Evolutionary conservation across 2,329 filamentous ascomycete genomes (phyloP).

Genomic region (Phaeosphaeria sp.): DNA sequence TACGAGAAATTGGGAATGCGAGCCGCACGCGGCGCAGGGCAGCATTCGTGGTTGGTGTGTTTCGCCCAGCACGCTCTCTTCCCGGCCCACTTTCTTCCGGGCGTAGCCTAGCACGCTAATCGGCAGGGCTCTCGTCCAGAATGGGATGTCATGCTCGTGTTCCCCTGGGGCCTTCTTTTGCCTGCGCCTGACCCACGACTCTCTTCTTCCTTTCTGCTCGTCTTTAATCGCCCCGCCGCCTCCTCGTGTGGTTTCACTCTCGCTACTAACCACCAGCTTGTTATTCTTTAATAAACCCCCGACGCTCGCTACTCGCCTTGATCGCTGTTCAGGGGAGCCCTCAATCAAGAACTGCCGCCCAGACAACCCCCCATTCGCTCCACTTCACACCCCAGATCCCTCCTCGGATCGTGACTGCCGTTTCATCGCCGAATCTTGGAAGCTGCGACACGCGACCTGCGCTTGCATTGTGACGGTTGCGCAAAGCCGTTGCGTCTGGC

Average conservation of each 20-base stretch:
- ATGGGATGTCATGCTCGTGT: constrained; percentile 3
- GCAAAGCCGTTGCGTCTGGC: background rate
- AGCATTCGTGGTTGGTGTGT: background rate
- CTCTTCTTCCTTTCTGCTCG: background rate
- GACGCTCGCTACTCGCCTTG: constrained; percentile 32
- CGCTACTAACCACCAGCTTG: constrained; percentile 9
- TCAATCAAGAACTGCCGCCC: background rate
- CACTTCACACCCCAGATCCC: constrained; percentile 12
- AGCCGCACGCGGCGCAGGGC: background rate
- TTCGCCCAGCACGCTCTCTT: background rate
- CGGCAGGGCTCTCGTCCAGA: background rate
- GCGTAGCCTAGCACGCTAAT: background rate
- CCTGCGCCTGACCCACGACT: background rate
- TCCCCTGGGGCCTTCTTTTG: constrained; percentile 1
- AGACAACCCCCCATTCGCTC: constrained; percentile 13
- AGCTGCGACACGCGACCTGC: constrained; percentile 4
- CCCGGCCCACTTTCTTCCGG: background rate
- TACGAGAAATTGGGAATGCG: background rate
- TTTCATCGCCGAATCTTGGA: constrained; percentile 26
- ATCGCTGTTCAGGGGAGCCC: constrained; percentile 20
- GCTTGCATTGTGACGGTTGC: constrained; percentile 1
- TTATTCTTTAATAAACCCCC: constrained; percentile 8
- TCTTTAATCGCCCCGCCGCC: constrained; percentile 10
- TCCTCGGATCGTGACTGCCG: constrained; percentile 19
- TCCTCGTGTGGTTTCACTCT: constrained; percentile 5